Conservation (phyloP, 2,329 filamentous ascomycete genomes). For the Orbilia brochopaga region DNA sequence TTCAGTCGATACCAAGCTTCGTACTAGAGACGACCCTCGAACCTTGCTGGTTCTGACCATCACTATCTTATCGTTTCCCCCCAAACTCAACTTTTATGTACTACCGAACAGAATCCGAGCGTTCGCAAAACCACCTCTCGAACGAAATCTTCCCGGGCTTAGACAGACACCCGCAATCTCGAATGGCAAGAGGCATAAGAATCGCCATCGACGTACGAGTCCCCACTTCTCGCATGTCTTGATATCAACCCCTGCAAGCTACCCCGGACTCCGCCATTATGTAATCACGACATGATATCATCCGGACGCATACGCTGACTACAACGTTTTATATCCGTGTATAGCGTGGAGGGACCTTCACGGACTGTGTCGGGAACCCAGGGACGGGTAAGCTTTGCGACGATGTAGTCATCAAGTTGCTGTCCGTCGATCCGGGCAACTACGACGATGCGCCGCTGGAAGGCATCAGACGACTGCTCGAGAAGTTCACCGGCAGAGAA, state of each 20-base stretch:
- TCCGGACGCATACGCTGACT: conserved; percentile 17
- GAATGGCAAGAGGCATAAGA: conserved; percentile 55
- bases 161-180: conserved; percentile 16
- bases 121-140: not conserved
- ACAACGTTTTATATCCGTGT: conserved; percentile 14
- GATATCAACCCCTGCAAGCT: conserved; percentile 2
- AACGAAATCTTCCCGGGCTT: conserved; percentile 23
- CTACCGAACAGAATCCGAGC: conserved; percentile 2
- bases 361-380: conserved; percentile 85
- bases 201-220: conserved; percentile 55
- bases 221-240: conserved; percentile 21
- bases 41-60: not conserved
- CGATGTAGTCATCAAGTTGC: conserved; percentile 82
- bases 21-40: not conserved
- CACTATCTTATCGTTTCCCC: not conserved
- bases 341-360: conserved; percentile 85
- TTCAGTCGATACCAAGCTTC: not conserved
- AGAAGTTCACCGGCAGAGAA: conserved; percentile 74
- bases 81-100: conserved; percentile 3
- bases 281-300: conserved; percentile 13
- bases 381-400: conserved; percentile 71
- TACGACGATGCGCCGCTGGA: conserved; percentile 90
- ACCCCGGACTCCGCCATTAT: conserved; percentile 4
- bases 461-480: conserved; percentile 84
- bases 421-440: conserved; percentile 88